phyloP scores from a whole-genome alignment of 164 flowering plant genomes.

The Dillenia turbinata region DNA sequence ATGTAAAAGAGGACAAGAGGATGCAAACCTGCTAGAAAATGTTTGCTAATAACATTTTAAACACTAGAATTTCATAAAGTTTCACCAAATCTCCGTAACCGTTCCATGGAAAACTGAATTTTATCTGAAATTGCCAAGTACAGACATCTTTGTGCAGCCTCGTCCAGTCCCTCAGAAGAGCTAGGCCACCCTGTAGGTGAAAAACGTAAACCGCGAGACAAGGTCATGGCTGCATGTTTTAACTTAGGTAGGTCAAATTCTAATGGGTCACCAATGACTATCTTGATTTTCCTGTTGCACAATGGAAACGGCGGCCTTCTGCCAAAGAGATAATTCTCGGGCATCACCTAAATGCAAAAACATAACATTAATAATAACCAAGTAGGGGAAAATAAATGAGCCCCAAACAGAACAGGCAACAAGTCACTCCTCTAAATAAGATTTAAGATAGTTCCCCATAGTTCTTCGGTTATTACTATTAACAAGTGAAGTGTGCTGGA shows the following conservation, averaged over 20 bases:
- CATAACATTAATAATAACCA: not conserved
- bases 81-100: constrained; percentile 31
- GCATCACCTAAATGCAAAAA: constrained; percentile 72
- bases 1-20: too few relatives aligned
- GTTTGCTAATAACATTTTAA: too few relatives aligned
- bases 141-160: constrained; percentile 76
- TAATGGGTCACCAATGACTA: constrained; percentile 81
- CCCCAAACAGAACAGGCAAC: not conserved
- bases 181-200: constrained; percentile 49
- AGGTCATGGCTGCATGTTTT: constrained; percentile 47
- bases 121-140: constrained; percentile 61
- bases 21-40: too few relatives aligned
- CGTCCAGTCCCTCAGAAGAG: constrained; percentile 42
- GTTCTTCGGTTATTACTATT: too few relatives aligned
- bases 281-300: constrained; percentile 50
- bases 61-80: too few relatives aligned
- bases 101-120: constrained; percentile 67
- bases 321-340: constrained; percentile 72
- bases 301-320: constrained; percentile 81
- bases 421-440: not conserved
- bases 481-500: too few relatives aligned
- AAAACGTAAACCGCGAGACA: constrained; percentile 29
- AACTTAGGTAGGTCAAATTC: constrained; percentile 67
- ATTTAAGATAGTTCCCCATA: too few relatives aligned
- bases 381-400: not conserved